Evolutionary conservation across 2,329 filamentous ascomycete species (phyloP), one percentile per base, ranked within the genome.

Genomic region (Exserohilum turcica): DNA sequence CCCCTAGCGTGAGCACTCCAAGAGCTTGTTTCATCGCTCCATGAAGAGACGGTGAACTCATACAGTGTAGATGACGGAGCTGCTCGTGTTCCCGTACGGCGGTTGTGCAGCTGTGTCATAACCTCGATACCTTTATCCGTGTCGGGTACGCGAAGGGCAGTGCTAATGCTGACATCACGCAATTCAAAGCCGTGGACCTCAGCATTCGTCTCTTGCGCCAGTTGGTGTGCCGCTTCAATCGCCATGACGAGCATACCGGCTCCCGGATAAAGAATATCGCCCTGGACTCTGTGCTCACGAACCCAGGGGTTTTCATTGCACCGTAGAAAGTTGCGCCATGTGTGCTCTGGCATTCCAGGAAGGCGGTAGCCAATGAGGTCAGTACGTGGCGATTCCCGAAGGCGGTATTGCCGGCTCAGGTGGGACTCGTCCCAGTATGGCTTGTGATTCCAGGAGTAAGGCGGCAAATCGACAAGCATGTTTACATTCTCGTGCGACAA

Each of bases 241-340:
- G 71, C 74, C 68, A 80, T 78, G 12, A 70, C 67, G 1, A 80
- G 49, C 48, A 78, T 80, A 0, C 72, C 79, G 0, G 79, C 76
- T 1, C 61, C 74, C 0, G 80, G 80, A 36, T 78, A 79, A 1
- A 82, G 60, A 1, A 76, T 61, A 6, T 74, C 64, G 7, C 54
- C 53, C 7, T 58, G 27, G 9, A 65, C 28, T 1, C 39, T 39
- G 36, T 65, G 62, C 37, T 59, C 62, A 6, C 33, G 16, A 3
- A 63, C 31, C 62, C 62, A 65, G 2, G 51, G 46, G 3, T 60
- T 35, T 6, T 54, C 52, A 8, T 46, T 35, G 18, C 50, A 35
- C 9, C 48, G 39, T 5, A 63, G 15, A 13, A 49, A 47, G 42
- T 56, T 61, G n/a, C 50, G 35, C 60, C 56, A 51, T 29, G 27